phyloP scores from a whole-genome alignment of 306 rosid genomes.

The Cucumis cinereus region DNA sequence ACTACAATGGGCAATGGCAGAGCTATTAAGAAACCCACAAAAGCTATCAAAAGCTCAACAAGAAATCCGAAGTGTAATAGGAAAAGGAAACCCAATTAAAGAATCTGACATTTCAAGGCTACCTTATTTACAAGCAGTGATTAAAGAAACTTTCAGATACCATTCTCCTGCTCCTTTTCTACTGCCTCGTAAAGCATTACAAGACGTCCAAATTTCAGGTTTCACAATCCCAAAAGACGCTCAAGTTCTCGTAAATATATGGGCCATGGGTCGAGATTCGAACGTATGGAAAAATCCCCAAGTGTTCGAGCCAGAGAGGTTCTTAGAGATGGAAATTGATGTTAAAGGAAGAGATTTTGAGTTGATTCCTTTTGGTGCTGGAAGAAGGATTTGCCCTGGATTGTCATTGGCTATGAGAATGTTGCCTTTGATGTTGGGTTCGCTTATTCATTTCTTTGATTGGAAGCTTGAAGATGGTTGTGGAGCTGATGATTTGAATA shows the following conservation, averaged over 20 bases:
- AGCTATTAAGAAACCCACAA: slow-evolving; percentile 28
- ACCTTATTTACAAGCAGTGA: slow-evolving; percentile 42
- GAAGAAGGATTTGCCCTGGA: slow-evolving; percentile 6
- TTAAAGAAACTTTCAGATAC: slow-evolving; percentile 38
- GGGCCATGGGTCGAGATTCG: slow-evolving; percentile 37
- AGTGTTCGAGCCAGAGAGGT: slow-evolving; percentile 41
- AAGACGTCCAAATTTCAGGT: slow-evolving; percentile 29
- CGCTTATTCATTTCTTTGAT: slow-evolving; percentile 34
- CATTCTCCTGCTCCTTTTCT: slow-evolving; percentile 31
- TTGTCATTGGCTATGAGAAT: slow-evolving; percentile 8
- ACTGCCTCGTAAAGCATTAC: slow-evolving; percentile 34
- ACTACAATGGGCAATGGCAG: slow-evolving; percentile 52
- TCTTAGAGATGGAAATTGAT: slow-evolving; percentile 27
- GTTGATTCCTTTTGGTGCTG: slow-evolving; percentile 38
- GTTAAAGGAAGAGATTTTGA: slow-evolving; percentile 31
- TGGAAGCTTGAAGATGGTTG: slow-evolving; percentile 41
- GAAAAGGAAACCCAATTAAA: slow-evolving; percentile 29
- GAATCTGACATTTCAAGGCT: slow-evolving; percentile 32
- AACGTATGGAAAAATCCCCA: slow-evolving; percentile 25
- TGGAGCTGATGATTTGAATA: slow-evolving; percentile 20
- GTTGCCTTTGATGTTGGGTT: slow-evolving; percentile 2
- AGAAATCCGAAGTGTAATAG: slow-evolving; percentile 29
- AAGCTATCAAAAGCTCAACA: slow-evolving; percentile 24
- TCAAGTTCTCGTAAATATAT: slow-evolving; percentile 28
- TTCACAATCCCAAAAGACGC: slow-evolving; percentile 33